A percentile compares a stretch with the other conserved stretches of the same genome.
Evolutionary conservation across 345 rosid species (phyloP).

Genomic region (Clausena lansium): DNA sequence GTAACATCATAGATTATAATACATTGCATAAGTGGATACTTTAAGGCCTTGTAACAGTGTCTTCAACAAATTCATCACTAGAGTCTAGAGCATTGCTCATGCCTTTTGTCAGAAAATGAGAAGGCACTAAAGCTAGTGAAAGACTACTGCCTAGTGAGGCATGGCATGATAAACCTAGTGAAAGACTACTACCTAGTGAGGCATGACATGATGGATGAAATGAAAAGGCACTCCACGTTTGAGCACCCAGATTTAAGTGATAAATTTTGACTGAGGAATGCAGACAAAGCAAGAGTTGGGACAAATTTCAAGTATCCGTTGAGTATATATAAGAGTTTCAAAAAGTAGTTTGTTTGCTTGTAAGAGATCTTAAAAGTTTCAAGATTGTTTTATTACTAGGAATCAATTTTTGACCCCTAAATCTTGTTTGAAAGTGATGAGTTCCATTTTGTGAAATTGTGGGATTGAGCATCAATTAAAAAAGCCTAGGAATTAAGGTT

Average conservation of each 20-base stretch:
- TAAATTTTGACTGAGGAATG: background rate
- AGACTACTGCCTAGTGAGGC: background rate
- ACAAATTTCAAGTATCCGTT: background rate
- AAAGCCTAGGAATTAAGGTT: background rate
- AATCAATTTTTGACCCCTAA: background rate
- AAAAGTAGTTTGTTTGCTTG: slow-evolving; percentile 6
- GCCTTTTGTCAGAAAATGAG: too few relatives aligned
- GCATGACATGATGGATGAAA: background rate
- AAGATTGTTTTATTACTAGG: background rate
- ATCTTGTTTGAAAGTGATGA: background rate
- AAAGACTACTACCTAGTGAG: background rate
- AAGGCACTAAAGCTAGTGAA: background rate
- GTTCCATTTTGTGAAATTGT: background rate
- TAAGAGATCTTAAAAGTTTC: background rate
- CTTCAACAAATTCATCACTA: too few relatives aligned
- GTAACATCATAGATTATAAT: background rate
- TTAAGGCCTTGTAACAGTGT: too few relatives aligned
- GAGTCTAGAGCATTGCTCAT: too few relatives aligned
- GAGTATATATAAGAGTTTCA: background rate
- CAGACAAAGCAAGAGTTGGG: background rate
- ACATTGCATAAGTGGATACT: too few relatives aligned
- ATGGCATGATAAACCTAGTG: background rate
- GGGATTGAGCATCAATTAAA: background rate
- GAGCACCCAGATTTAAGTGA: background rate
- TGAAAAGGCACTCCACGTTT: background rate